Base-by-base conservation (phyloP, 805 yeast species). In the Myxozyma udenii region DNA sequence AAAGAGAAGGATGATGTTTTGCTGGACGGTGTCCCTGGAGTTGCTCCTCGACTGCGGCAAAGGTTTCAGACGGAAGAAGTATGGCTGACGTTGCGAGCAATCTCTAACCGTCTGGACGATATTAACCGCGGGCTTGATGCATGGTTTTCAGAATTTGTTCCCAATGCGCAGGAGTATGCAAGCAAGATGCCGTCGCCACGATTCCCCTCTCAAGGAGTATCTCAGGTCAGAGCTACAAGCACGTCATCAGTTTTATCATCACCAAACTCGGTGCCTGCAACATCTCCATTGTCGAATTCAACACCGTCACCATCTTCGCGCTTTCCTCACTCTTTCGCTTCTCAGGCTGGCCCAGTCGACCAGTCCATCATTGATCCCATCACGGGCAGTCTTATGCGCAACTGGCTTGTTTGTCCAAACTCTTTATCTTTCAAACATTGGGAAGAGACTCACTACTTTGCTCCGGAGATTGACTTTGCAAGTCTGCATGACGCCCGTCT, bases 401-500 rank as follows among this genome's bases (percentile, higher is more conserved):
- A 18, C 14, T 9, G 33, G 9, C 33, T 9, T 14, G 14, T 28
- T 9, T 28, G 33, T 28, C 33, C 12, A 9, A 28, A 9, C 12
- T 9, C 33, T 28, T 28, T 14, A 9, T 28, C 33, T 9, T 28
- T 28, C 14, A 9, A 9, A 28, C 12, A 28, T 9, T 28, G 33
- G 33, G 33, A 28, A 14, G 12, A 28, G 33, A 28, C 33, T 28
- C 33, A 28, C 14, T 28, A 9, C 14, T 9, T 28, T 28, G 33
- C 44, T 23, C 54, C 54, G 4, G 9, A 11, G 7, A 16, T 53
- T 18, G n/a, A 36, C 16, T 50, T 37, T 33, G 38, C 28, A 7
- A 44, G 47, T 11, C 18, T 45, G 30, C 49, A 50, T 18, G 57
- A 49, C 28, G 47, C 51, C 2, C 45, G 48, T 11, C 12, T 50